Evolutionary conservation across 352 stramenopile species (phyloP), one percentile per base, ranked within the genome.

Genomic region (Peronospora belbahrii): DNA sequence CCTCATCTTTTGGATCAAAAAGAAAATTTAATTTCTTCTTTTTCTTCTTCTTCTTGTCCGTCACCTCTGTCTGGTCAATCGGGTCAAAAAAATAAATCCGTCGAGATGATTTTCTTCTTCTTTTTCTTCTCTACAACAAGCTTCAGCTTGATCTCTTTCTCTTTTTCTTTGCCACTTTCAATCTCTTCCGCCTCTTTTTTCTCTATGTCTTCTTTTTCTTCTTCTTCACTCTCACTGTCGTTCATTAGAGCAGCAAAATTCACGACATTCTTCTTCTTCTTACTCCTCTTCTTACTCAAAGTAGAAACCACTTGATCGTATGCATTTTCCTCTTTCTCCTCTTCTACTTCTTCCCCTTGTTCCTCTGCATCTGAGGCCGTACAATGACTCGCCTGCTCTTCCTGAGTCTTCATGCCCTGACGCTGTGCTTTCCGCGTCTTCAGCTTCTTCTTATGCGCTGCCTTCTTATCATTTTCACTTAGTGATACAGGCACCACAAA

Each of bases 31-130:
- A 50, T 51, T 82, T 80, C 42, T 83, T 85, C 53, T 85, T 87
- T 58, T 86, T 86, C 37, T 77, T 82, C 48, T 59, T 80, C 53
- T 77, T 80, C 45, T 75, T 82, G 41, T 73, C 65, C 41, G 70
- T 74, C 55, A 78, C 52, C 14, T 62, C 65, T 0, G 58, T 44
- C 14, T 62, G 51, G 22, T 76, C 75, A 39, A 74, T 58, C 1
- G 65, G 46, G 30, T 90, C 78, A 30, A 90, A 90, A n/a, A 48
- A 90, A 87, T 24, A 90, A 34, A 32, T 86, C 74, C 0, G 61
- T 55, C 10, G 74, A 70, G 49, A 88, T 88, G 61, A 73, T 73
- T 62, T 92, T 88, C 73, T 92, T 91, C 63, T 92, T 92, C 59
- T 88, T 85, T 53, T 74, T 74, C 25, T 66, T 64, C 11, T 59